These are phyloP conservation scores for Phytophthora kernoviae DNA, from an alignment of 352 stramenopile genomes.

Conservation along the genomic window DNA sequence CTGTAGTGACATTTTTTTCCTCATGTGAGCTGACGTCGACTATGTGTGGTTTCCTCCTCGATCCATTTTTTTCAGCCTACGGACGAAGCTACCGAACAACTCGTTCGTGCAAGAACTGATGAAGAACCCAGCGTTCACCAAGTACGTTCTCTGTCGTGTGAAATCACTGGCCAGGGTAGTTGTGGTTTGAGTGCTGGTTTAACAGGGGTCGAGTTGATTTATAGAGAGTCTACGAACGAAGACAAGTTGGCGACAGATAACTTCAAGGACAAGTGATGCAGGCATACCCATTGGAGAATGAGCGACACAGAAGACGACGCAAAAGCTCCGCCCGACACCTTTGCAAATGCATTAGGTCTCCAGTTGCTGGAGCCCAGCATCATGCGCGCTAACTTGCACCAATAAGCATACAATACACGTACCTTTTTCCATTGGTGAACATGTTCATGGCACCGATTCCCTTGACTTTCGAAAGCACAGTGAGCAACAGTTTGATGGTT, in stretches of 20 bases:
- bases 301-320: not conserved
- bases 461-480: too few relatives aligned
- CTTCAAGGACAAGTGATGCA: slow-evolving; percentile 17
- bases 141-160: slow-evolving; percentile 5
- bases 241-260: slow-evolving; percentile 5
- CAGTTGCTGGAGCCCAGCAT: too few relatives aligned
- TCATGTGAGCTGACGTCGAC: not conserved
- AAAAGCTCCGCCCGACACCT: too few relatives aligned
- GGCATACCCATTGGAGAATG: not conserved
- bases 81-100: slow-evolving; percentile 26
- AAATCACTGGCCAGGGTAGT: not conserved
- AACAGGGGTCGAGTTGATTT: not conserved
- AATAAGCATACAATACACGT: too few relatives aligned
- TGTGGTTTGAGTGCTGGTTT: not conserved
- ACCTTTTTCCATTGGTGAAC: too few relatives aligned
- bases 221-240: not conserved
- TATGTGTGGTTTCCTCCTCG: not conserved
- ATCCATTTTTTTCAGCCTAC: slow-evolving; percentile 10
- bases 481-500: too few relatives aligned
- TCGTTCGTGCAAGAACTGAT: slow-evolving; percentile 27
- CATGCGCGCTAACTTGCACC: too few relatives aligned
- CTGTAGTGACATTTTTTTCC: not conserved
- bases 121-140: slow-evolving; percentile 7
- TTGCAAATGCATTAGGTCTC: too few relatives aligned
- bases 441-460: too few relatives aligned